Evolutionary conservation across 1,139 yeast species (phyloP).

Genomic region (Candida anutae): DNA sequence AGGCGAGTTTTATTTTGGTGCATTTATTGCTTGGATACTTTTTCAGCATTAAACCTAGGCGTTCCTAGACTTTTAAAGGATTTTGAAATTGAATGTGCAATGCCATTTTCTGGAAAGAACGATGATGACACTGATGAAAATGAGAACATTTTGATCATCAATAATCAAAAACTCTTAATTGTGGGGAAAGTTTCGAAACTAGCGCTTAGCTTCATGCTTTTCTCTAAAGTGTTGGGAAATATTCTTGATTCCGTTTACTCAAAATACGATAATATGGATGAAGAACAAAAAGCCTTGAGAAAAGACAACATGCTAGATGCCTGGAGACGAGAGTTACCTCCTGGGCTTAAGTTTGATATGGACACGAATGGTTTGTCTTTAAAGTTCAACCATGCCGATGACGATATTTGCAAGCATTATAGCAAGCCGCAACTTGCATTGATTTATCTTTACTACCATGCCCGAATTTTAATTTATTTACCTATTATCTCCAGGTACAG

Average conservation of each 20-base stretch:
- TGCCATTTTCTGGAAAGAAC: conserved; percentile 61
- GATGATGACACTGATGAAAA: conserved; percentile 35
- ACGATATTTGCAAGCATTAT: conserved; percentile 21
- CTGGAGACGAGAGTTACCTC: conserved; percentile 72
- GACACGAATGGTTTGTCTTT: conserved; percentile 56
- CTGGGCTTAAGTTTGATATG: conserved; percentile 54
- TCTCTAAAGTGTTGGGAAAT: conserved; percentile 65
- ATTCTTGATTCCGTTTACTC: conserved; percentile 61
- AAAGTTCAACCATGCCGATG: conserved; percentile 18
- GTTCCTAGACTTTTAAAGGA: conserved; percentile 76
- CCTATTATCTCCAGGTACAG: conserved; percentile 56
- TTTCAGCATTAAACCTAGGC: conserved; percentile 69
- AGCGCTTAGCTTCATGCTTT: conserved; percentile 60
- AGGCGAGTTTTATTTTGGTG: conserved; percentile 83
- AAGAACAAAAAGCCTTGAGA: conserved; percentile 32
- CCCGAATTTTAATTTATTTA: conserved; percentile 70
- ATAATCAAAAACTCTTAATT: conserved; percentile 48
- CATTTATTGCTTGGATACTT: conserved; percentile 68
- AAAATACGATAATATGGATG: conserved; percentile 33
- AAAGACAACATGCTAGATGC: conserved; percentile 67
- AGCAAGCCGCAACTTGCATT: conserved; percentile 51
- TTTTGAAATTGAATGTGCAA: conserved; percentile 77
- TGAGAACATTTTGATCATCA: conserved; percentile 50
- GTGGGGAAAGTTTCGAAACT: conserved; percentile 63
- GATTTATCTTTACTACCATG: conserved; percentile 66